These are phyloP conservation scores for Dactylellina cionopaga DNA, from an alignment of 2,329 filamentous ascomycete species.

Conservation along the genomic window DNA sequence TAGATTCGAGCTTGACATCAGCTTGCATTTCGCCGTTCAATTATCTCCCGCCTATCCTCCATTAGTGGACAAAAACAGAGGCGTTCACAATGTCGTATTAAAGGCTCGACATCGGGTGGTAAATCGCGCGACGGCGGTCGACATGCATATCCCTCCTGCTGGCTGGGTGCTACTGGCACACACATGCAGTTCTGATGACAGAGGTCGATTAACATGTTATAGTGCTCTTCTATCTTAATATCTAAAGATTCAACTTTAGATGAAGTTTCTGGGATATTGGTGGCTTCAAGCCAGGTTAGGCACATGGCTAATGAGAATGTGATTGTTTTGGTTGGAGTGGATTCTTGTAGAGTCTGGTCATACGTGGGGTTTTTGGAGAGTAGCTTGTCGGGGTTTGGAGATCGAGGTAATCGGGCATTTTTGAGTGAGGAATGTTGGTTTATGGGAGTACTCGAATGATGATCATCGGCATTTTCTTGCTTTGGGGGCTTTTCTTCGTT, in stretches of 20 bases:
- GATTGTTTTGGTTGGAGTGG: background rate
- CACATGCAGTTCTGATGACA: conserved; percentile 4
- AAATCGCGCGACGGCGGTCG: background rate
- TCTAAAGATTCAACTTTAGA: background rate
- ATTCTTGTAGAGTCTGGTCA: no score
- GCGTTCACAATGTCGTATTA: conserved; percentile 5
- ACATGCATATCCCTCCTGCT: background rate
- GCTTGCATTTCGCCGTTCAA: background rate
- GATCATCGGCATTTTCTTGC: no score
- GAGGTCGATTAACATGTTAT: background rate
- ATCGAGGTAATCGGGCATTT: no score
- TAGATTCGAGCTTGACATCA: no score
- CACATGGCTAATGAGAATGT: background rate
- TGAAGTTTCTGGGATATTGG: background rate
- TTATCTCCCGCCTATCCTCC: background rate
- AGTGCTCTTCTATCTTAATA: background rate
- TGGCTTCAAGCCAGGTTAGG: background rate
- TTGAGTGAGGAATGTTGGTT: no score
- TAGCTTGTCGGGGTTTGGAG: background rate
- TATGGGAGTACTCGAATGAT: no score
- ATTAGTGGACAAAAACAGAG: background rate
- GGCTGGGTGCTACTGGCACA: background rate
- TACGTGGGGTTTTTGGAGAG: no score
- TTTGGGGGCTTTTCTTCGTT: no score
- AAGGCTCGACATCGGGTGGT: background rate